These are phyloP conservation scores for Penicillium sclerotigenum DNA, from an alignment of 2,329 filamentous ascomycete species.

Conservation along the genomic window DNA sequence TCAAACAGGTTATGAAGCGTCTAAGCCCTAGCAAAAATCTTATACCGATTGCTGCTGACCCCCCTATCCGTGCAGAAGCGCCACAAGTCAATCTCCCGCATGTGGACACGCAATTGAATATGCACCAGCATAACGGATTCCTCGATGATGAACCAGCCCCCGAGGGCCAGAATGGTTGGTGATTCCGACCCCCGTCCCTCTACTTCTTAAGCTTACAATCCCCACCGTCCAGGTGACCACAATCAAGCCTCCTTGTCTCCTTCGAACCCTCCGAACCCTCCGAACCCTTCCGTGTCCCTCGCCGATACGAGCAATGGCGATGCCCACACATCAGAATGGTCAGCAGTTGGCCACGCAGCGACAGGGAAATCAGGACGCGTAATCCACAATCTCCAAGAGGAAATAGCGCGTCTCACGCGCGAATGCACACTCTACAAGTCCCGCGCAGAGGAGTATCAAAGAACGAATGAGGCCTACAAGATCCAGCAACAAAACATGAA, in stretches of 20 bases:
- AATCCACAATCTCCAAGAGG: conserved; percentile 50
- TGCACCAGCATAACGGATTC: conserved; percentile 42
- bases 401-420: conserved; percentile 49
- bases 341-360: conserved; percentile 49
- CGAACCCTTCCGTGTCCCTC: conserved; percentile 17
- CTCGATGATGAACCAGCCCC: conserved; percentile 31
- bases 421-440: conserved; percentile 47
- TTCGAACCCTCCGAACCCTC: conserved; percentile 13
- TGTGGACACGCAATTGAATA: conserved; percentile 44
- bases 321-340: conserved; percentile 42
- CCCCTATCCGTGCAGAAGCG: conserved; percentile 25
- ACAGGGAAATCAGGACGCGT: conserved; percentile 51
- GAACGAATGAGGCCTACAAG: conserved; percentile 46
- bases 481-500: conserved; percentile 46
- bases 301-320: conserved; percentile 30
- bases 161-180: conserved; percentile 27
- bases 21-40: conserved; percentile 12
- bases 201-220: conserved; percentile 1
- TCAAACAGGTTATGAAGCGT: conserved; percentile 29
- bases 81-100: conserved; percentile 40
- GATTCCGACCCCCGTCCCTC: not conserved
- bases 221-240: conserved; percentile 14
- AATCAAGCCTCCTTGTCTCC: conserved; percentile 15
- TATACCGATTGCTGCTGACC: conserved; percentile 25
- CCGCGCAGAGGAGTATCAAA: conserved; percentile 47